Conservation (phyloP, 2,329 filamentous ascomycete genomes). For the Fusarium subtropicale region DNA sequence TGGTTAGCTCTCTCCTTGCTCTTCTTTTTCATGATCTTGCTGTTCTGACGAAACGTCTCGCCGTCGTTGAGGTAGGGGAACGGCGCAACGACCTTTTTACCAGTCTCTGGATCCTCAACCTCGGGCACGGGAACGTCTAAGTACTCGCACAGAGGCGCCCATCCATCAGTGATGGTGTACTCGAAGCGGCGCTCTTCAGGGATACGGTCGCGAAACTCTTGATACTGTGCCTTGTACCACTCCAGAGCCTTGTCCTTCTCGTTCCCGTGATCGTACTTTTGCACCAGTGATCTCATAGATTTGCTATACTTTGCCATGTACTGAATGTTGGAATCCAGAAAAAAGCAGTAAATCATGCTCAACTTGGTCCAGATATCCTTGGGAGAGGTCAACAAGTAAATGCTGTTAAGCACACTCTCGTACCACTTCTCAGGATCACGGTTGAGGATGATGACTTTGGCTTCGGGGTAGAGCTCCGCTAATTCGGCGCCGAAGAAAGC, state of each 20-base stretch:
- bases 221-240: conserved; percentile 54
- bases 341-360: conserved; percentile 47
- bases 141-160: conserved; percentile 56
- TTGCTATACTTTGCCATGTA: conserved; percentile 47
- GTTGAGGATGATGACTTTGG: conserved; percentile 55
- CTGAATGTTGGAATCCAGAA: conserved; percentile 45
- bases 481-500: conserved; percentile 61
- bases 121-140: conserved; percentile 54
- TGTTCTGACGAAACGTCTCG: conserved; percentile 38
- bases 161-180: conserved; percentile 55
- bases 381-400: conserved; percentile 48
- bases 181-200: conserved; percentile 53
- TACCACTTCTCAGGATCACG: conserved; percentile 55
- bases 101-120: conserved; percentile 48
- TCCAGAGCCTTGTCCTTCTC: conserved; percentile 54
- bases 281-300: conserved; percentile 43
- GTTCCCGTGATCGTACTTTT: conserved; percentile 49
- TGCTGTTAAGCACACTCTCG: conserved; percentile 45
- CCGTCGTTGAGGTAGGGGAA: conserved; percentile 52
- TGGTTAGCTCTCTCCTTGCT: conserved; percentile 42
- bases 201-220: conserved; percentile 52
- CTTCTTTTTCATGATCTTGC: conserved; percentile 12
- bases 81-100: conserved; percentile 49
- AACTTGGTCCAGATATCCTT: conserved; percentile 42
- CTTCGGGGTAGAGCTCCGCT: conserved; percentile 51